These are phyloP conservation scores for Leptographium radiaticola DNA, from an alignment of 2,329 filamentous ascomycete genomes.

Conservation along the genomic window DNA sequence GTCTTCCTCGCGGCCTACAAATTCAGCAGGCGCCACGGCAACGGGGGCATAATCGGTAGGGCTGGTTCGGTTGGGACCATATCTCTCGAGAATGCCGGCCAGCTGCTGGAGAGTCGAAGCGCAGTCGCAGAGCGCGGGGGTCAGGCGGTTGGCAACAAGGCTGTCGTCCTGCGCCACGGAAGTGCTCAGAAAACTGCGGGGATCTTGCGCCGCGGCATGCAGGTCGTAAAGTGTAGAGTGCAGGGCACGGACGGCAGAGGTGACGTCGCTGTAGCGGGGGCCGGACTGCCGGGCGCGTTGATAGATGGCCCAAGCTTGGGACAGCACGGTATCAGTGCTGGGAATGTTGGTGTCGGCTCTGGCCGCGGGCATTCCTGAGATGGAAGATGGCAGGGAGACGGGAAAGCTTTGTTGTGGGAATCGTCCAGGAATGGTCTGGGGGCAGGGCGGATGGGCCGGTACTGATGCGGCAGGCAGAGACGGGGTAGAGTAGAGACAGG, in stretches of 20 bases:
- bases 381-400: neutral
- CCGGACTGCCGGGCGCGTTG: conserved; percentile 36
- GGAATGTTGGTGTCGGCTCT: conserved; percentile 20
- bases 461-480: too few relatives aligned
- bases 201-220: conserved; percentile 42
- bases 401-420: too few relatives aligned
- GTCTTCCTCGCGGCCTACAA: conserved; percentile 18
- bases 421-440: too few relatives aligned
- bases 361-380: conserved; percentile 14
- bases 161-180: conserved; percentile 18
- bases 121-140: conserved; percentile 39
- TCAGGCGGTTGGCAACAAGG: conserved; percentile 35
- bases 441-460: too few relatives aligned
- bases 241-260: conserved; percentile 36
- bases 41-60: neutral
- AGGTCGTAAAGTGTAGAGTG: conserved; percentile 45
- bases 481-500: too few relatives aligned
- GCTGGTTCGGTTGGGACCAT: conserved; percentile 15
- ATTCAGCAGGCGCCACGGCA: conserved; percentile 14
- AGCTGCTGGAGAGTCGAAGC: conserved; percentile 42
- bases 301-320: conserved; percentile 41
- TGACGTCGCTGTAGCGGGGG: conserved; percentile 34
- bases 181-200: conserved; percentile 39
- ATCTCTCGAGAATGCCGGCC: conserved; percentile 36
- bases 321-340: conserved; percentile 42